Evolutionary conservation across 2,329 filamentous ascomycete genomes (phyloP).

Genomic region (Aspergillus luchuensis): DNA sequence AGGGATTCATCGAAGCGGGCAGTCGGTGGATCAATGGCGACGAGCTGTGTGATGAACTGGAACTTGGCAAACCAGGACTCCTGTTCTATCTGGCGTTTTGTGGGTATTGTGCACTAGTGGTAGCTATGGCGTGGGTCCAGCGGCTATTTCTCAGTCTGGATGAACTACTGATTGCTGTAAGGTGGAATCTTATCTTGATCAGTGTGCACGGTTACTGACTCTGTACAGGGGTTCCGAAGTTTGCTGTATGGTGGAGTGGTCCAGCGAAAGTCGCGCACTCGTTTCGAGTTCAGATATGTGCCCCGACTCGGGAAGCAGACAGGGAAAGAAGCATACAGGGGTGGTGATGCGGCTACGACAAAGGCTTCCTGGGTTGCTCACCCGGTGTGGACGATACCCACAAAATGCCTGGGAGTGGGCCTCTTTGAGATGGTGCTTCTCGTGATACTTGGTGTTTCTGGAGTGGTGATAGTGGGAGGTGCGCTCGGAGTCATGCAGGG

Average conservation of each 20-base stretch:
- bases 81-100: constrained; percentile 18
- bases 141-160: constrained; percentile 29
- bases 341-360: background rate
- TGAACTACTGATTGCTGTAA: constrained; percentile 25
- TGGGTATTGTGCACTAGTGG: constrained; percentile 35
- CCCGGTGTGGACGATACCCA: background rate
- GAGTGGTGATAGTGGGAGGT: background rate
- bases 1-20: constrained; percentile 39
- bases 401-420: background rate
- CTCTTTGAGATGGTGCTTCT: constrained; percentile 6
- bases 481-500: background rate
- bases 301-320: constrained; percentile 21
- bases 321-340: constrained; percentile 9
- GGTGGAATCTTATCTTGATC: background rate
- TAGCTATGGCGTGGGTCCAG: constrained; percentile 30
- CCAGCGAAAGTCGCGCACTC: constrained; percentile 32
- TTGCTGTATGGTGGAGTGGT: constrained; percentile 34
- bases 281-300: constrained; percentile 39
- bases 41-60: constrained; percentile 40
- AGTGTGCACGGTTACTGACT: background rate
- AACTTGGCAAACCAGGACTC: constrained; percentile 34
- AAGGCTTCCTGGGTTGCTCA: background rate
- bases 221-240: constrained; percentile 15
- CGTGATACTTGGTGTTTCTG: background rate
- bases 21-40: constrained; percentile 45